phyloP scores from a whole-genome alignment of 495 filamentous ascomycete species.

The Trichoderma parareesei region DNA sequence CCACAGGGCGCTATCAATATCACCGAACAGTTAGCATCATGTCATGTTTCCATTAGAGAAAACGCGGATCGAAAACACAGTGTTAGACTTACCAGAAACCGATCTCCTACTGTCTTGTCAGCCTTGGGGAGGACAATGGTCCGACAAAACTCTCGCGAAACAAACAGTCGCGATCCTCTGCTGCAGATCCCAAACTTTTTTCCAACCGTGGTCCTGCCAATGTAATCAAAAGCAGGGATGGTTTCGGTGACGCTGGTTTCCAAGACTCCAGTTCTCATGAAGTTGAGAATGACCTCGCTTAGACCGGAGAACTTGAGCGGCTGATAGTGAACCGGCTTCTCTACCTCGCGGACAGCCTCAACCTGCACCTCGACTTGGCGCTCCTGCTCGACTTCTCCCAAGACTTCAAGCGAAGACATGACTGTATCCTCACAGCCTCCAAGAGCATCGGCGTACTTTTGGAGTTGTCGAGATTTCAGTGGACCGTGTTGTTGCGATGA shows the following conservation, averaged over 20 bases:
- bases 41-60: too few relatives aligned
- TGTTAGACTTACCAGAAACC: constrained; percentile 15
- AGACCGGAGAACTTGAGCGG: constrained; percentile 27
- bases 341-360: constrained; percentile 41
- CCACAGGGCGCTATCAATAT: constrained; percentile 26
- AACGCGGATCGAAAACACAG: constrained; percentile 27
- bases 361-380: constrained; percentile 39
- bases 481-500: constrained; percentile 14
- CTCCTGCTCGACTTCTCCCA: constrained; percentile 49
- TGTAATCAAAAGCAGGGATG: constrained; percentile 21
- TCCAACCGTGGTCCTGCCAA: constrained; percentile 22
- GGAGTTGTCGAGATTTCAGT: constrained; percentile 26
- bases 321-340: constrained; percentile 25
- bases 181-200: constrained; percentile 18
- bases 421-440: constrained; percentile 23
- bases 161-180: constrained; percentile 23
- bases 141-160: constrained; percentile 28
- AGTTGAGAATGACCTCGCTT: too few relatives aligned
- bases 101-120: constrained; percentile 6
- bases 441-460: constrained; percentile 21
- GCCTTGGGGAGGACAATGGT: constrained; percentile 15
- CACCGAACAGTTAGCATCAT: too few relatives aligned
- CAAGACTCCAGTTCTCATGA: constrained; percentile 23
- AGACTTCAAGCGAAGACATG: constrained; percentile 31
- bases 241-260: constrained; percentile 17